A percentile compares a stretch with the other conserved stretches of the same genome.
Conservation (phyloP, 2,329 filamentous ascomycete genomes). For the Sporothrix sp. region DNA sequence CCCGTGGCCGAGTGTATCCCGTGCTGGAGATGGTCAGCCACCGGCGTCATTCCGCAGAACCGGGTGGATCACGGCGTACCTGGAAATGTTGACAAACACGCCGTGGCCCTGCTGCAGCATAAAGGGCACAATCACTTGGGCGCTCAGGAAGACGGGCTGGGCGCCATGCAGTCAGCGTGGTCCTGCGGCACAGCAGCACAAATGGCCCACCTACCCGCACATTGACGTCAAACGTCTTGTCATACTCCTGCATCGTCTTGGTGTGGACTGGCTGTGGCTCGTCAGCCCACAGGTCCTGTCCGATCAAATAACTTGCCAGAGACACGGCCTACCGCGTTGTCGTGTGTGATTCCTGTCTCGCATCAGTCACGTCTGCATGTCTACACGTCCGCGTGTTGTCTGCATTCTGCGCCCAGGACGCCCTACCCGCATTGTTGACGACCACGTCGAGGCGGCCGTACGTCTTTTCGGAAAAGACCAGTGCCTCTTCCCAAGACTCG, state of each 20-base stretch:
- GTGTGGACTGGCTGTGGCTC: background rate
- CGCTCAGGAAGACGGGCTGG: background rate
- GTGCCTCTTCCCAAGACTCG: background rate
- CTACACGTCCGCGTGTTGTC: background rate
- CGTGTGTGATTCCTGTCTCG: background rate
- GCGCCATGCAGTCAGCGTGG: background rate
- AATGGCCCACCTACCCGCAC: background rate
- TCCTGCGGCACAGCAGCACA: no score
- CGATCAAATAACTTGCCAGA: no score
- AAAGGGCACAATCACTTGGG: background rate
- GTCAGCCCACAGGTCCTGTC: no score
- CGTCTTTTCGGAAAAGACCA: background rate
- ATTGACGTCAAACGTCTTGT: conserved; percentile 1
- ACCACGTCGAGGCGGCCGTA: background rate
- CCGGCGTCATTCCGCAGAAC: no score
- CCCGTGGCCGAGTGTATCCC: background rate
- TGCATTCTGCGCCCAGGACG: no score
- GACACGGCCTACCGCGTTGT: background rate
- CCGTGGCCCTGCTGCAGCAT: conserved; percentile 1
- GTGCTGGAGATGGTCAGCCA: background rate
- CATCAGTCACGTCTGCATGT: background rate
- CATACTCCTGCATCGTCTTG: background rate
- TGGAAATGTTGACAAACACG: background rate
- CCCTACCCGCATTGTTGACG: conserved; percentile 1
- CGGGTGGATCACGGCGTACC: no score